A percentile compares a stretch with the other conserved stretches of the same genome.
These are phyloP conservation scores for Geotrichum candidum DNA, from an alignment of 1,139 yeast species.

Conservation along the genomic window DNA sequence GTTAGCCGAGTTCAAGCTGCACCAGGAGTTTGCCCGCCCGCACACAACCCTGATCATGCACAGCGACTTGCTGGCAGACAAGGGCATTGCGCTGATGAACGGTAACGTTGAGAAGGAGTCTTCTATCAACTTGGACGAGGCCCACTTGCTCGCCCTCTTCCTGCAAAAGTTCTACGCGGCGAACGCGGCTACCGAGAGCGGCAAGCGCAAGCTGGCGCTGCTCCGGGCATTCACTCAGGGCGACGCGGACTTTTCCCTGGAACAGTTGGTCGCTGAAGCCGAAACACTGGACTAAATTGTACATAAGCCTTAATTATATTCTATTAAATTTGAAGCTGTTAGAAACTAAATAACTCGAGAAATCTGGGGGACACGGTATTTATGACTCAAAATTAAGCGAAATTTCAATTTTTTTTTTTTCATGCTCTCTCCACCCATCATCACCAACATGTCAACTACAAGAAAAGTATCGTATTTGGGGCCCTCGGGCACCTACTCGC, in stretches of 20 bases:
- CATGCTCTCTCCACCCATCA: neutral
- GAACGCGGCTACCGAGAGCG: slow-evolving; percentile 38
- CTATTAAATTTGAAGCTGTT: neutral
- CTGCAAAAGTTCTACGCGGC: slow-evolving; percentile 88
- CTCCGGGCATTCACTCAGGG: slow-evolving; percentile 68
- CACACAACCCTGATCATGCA: slow-evolving; percentile 90
- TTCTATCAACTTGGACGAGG: slow-evolving; percentile 56
- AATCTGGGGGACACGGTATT: neutral
- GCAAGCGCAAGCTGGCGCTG: slow-evolving; percentile 48
- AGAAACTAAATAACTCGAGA: neutral
- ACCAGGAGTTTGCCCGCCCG: slow-evolving; percentile 88
- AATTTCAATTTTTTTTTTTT: neutral
- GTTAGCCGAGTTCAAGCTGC: slow-evolving; percentile 85
- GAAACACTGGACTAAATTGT: slow-evolving; percentile 52
- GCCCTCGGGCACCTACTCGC: slow-evolving; percentile 87
- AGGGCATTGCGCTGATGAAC: slow-evolving; percentile 75
- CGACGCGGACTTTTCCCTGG: slow-evolving; percentile 55
- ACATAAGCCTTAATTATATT: neutral
- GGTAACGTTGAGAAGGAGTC: slow-evolving; percentile 75
- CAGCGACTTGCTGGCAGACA: slow-evolving; percentile 59
- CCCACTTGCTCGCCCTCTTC: slow-evolving; percentile 71
- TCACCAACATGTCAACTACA: neutral
- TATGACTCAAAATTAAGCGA: neutral
- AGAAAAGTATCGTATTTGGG: slow-evolving; percentile 64
- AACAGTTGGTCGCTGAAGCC: slow-evolving; percentile 61